Evolutionary conservation across 106 monocot species (phyloP), one percentile per base, ranked within the genome.

Genomic region (Apostasia shenzhenica): DNA sequence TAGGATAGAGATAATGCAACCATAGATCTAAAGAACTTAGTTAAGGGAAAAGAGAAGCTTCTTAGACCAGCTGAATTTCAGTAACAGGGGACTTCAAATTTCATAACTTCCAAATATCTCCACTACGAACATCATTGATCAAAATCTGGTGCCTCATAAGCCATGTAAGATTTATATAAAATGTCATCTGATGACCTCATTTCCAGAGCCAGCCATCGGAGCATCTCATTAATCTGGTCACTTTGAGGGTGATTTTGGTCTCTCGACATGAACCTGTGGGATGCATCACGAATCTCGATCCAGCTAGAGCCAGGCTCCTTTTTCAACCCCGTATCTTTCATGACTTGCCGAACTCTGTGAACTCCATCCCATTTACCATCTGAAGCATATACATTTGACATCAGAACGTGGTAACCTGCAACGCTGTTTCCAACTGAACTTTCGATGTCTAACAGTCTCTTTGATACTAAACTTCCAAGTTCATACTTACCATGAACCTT

Each of bases 301-400:
- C 82, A 84, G 57, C 99, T 93, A 2, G 67, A 83, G 6, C 99
- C 99, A 14, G 83, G 77, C 48, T 87, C 85, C 78, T 93, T 99
- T 49, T 54, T 78, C 70, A 93, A 67, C 3, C 90, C 83, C 58
- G 72, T 90, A 1, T 69, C 77, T 70, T 83, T 90, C 99, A 93
- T 99, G 70, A 75, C 83, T 57, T 73, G 83, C 72, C 93, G 82
- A 65, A 99, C 74, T 50, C 58, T 70, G 67, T 88, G 76, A 57
- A 90, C 93, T 53, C 66, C 73, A 48, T 76, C 81, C 99, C 99
- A 99, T 3, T 80, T 78, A 60, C 80, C 85, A 63, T 81, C 85
- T 6, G 76, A 76, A 61, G 99, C 93, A 81, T 87, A 78, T 6
- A 83, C 79, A 70, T 99, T 93, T 8, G 99, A 93, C 40, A 85